Base-by-base conservation (phyloP, 306 rosid species). In the Lathyrus tuberosus region DNA sequence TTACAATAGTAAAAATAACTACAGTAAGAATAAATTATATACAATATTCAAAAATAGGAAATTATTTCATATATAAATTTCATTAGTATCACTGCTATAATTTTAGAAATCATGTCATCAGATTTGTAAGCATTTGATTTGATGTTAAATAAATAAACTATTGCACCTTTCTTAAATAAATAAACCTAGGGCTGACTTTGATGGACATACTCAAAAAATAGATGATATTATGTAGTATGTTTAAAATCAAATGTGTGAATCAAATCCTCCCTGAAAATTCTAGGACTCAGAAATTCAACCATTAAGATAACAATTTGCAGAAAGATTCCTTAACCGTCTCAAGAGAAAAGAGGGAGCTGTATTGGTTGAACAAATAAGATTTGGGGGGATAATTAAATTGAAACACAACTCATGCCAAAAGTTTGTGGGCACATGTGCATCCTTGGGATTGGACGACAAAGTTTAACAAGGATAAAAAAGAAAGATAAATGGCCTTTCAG, bases 211-310 rank as follows among this genome's bases (percentile, higher is more conserved):
- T 61, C 30, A 31, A 10, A 40, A 52, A 58, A 65, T 49, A 35
- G 42, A 40, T 58, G n/a, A 61, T 44, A 71, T 14, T 57, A 41
- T 22, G 41, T 53, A 51, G 57, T 8, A 57, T 41, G 65, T 37
- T 63, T 53, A 62, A 79, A 66, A 74, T 38, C 64, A 74, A 69
- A 69, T 28, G 41, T 24, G 38, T 9, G 51, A 63, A 61, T 10
- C 22, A 33, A 7, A 35, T 35, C 48, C 37, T 73, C 52, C 18
- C 16, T 46, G 8, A 44, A 54, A 40, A 40, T 26, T 46, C 43
- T 66, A 47, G 43, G 28, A 17, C 16, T 11, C 31, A 26, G 54
- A 26, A 44, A 66, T 66, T 48, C 31, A 16, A 48, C 38, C 38
- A 47, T 28, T 56, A 12, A 2, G 51, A 59, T 11, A 15, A 8